Conservation (phyloP, 1,284 basidiomycete species). For the Neotropicomus parvogracilis region DNA sequence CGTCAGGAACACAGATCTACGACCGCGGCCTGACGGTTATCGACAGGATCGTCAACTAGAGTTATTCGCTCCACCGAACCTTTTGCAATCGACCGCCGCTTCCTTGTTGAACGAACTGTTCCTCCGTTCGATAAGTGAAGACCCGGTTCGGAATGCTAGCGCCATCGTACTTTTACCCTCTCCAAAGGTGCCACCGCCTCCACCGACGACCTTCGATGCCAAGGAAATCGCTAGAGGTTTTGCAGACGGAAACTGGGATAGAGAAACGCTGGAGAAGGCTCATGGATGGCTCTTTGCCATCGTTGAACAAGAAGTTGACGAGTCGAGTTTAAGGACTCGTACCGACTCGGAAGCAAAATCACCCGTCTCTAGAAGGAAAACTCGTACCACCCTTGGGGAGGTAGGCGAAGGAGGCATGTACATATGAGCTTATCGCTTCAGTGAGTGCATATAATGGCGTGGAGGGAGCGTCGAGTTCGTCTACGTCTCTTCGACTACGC, state of each 20-base stretch:
- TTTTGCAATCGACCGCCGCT: slow-evolving; percentile 55
- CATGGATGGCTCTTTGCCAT: slow-evolving; percentile 37
- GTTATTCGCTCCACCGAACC: slow-evolving; percentile 54
- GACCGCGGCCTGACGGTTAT: not conserved
- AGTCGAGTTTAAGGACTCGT: slow-evolving; percentile 9
- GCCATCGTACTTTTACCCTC: slow-evolving; percentile 51
- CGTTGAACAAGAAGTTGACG: slow-evolving; percentile 23
- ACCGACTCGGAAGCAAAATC: slow-evolving; percentile 1
- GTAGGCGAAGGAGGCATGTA: slow-evolving; percentile 57
- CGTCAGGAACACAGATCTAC: not conserved
- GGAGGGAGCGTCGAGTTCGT: no score
- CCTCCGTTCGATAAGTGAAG: slow-evolving; percentile 21
- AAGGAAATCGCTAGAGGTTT: slow-evolving; percentile 32
- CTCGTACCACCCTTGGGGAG: slow-evolving; percentile 22
- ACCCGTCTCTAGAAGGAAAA: not conserved
- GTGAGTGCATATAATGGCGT: no score
- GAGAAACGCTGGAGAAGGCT: slow-evolving; percentile 33
- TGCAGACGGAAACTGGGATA: slow-evolving; percentile 38
- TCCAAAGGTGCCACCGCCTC: slow-evolving; percentile 39
- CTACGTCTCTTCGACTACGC: no score
- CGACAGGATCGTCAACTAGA: slow-evolving; percentile 26
- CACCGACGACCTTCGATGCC: slow-evolving; percentile 37
- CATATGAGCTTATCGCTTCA: slow-evolving; percentile 35
- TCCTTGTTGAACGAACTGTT: slow-evolving; percentile 43
- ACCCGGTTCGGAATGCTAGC: slow-evolving; percentile 11